Evolutionary conservation across 805 yeast genomes (phyloP).

Genomic region (Scheffersomyces coipomensis): DNA sequence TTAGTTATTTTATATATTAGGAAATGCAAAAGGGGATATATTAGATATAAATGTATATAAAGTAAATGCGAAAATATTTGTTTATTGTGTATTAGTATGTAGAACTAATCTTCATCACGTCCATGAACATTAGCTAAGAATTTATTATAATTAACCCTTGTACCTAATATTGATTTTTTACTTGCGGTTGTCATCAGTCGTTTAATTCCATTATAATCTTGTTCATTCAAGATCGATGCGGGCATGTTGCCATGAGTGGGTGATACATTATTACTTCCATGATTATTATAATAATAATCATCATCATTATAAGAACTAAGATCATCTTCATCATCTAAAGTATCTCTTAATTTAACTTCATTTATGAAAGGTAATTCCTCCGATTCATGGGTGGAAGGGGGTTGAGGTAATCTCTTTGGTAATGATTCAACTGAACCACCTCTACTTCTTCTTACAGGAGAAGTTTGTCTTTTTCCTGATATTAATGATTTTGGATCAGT

Average conservation of each 20-base stretch:
- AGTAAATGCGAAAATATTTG: too few species aligned
- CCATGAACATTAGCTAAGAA: constrained; percentile 30
- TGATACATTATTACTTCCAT: too few species aligned
- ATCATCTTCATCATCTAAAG: constrained; percentile 10
- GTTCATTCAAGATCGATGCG: neutral
- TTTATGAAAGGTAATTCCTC: constrained; percentile 38
- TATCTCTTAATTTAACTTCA: constrained; percentile 26
- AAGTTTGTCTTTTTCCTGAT: constrained; percentile 3
- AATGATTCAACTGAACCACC: neutral
- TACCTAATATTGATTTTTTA: constrained; percentile 36
- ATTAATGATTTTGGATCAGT: constrained; percentile 11
- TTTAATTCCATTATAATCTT: constrained; percentile 7
- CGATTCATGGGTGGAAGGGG: constrained; percentile 17
- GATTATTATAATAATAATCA: neutral
- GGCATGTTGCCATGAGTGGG: constrained; percentile 1
- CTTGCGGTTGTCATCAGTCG: constrained; percentile 31
- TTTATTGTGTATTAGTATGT: too few species aligned
- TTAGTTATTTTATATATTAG: too few species aligned
- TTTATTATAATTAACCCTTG: constrained; percentile 36
- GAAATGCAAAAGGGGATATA: too few species aligned
- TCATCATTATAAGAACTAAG: constrained; percentile 1
- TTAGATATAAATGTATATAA: too few species aligned
- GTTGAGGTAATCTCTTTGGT: constrained; percentile 15
- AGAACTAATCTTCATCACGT: constrained; percentile 2
- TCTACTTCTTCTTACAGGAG: neutral